A percentile compares a stretch with the other conserved stretches of the same genome.
Evolutionary conservation across 208 protist species (phyloP).

Genomic region (Leishmania lainsoni): DNA sequence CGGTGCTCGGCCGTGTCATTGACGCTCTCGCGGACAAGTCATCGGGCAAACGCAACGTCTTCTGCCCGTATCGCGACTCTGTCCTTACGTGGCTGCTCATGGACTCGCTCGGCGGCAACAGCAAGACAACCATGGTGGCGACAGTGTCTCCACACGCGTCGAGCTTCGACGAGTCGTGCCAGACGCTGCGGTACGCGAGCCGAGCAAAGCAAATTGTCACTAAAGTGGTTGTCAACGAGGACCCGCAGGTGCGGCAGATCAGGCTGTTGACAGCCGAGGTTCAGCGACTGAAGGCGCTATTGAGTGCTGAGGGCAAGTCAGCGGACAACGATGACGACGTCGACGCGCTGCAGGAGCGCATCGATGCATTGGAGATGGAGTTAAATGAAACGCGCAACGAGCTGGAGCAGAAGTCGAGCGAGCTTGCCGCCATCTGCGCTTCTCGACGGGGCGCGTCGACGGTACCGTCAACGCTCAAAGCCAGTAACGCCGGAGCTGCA

Average conservation of each 20-base stretch:
- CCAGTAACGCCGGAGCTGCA: slow-evolving; percentile 22
- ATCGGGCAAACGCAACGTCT: slow-evolving; percentile 55
- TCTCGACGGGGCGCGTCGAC: slow-evolving; percentile 8
- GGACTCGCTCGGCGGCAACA: slow-evolving; percentile 89
- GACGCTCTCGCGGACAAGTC: slow-evolving; percentile 64
- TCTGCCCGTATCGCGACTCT: slow-evolving; percentile 90
- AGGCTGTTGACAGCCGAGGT: slow-evolving; percentile 73
- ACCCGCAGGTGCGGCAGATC: slow-evolving; percentile 87
- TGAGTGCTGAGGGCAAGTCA: slow-evolving; percentile 41
- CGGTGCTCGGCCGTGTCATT: slow-evolving; percentile 89
- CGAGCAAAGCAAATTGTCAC: slow-evolving; percentile 93
- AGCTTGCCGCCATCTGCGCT: slow-evolving; percentile 37
- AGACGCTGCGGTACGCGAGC: slow-evolving; percentile 92
- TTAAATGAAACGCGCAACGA: slow-evolving; percentile 40
- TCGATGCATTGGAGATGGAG: slow-evolving; percentile 41
- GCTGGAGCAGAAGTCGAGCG: slow-evolving; percentile 40
- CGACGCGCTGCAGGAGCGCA: slow-evolving; percentile 52
- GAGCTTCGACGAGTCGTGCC: slow-evolving; percentile 92
- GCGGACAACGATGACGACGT: slow-evolving; percentile 47
- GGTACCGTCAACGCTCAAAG: slow-evolving; percentile 22
- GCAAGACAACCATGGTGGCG: slow-evolving; percentile 96
- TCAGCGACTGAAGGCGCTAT: slow-evolving; percentile 54
- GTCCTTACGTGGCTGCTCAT: slow-evolving; percentile 90
- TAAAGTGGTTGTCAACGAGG: slow-evolving; percentile 90
- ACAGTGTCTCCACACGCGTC: slow-evolving; percentile 86